Conservation (phyloP, 805 yeast genomes). For the Candida loeiensis region DNA sequence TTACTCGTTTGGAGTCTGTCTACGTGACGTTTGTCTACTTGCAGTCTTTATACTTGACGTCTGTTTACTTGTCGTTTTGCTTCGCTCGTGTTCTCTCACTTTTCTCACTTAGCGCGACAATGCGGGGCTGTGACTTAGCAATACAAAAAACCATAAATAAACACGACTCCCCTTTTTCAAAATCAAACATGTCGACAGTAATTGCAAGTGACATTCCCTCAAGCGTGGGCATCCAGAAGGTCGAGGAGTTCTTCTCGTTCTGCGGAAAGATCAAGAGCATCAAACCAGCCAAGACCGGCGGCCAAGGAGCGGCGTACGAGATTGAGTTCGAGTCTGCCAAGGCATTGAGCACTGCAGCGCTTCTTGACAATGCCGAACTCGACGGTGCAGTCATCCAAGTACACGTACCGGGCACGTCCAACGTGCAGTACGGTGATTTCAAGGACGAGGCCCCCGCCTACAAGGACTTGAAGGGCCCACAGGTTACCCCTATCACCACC, state of each 20-base stretch:
- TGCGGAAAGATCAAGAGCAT: constrained; percentile 54
- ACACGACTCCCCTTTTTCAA: neutral
- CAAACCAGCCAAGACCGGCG: constrained; percentile 23
- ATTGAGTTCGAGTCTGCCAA: constrained; percentile 53
- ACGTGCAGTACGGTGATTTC: constrained; percentile 8
- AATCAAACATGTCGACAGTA: constrained; percentile 36
- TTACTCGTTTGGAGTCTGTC: too few species aligned
- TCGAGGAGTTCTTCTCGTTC: constrained; percentile 67
- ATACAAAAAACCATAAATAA: neutral
- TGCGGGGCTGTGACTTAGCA: too few species aligned
- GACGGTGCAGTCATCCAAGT: constrained; percentile 56
- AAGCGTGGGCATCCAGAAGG: constrained; percentile 46
- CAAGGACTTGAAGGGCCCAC: constrained; percentile 10
- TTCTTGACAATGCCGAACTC: constrained; percentile 71
- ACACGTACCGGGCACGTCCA: constrained; percentile 20
- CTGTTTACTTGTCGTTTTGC: too few species aligned
- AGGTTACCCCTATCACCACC: constrained; percentile 10
- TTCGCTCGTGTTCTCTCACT: neutral
- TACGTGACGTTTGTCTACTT: too few species aligned
- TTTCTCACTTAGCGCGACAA: too few species aligned
- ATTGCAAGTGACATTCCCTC: constrained; percentile 56
- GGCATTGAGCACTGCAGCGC: constrained; percentile 68
- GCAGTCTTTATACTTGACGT: too few species aligned
- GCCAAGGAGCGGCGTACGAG: constrained; percentile 37
- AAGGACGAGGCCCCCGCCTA: constrained; percentile 19